A percentile compares a stretch with the other conserved stretches of the same genome.
Evolutionary conservation across 1,139 yeast species (phyloP).

Genomic region (Magnusiomyces ingens): DNA sequence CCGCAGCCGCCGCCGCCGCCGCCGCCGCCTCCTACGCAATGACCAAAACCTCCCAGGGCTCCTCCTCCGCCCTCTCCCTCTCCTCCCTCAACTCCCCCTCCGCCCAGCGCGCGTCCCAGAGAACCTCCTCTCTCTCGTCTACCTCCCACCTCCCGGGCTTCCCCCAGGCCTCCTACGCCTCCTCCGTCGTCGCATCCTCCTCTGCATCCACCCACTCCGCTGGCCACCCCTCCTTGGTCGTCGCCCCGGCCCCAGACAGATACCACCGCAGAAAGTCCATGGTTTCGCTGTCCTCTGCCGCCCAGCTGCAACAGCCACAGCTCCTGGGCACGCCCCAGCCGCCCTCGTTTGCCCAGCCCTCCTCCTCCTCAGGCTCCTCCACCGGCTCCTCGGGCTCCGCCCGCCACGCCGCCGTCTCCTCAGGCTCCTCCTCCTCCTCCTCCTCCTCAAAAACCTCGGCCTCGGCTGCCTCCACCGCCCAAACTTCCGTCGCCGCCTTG

Average conservation of each 20-base stretch:
- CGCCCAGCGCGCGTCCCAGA: constrained; percentile 5
- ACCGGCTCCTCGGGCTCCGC: no score
- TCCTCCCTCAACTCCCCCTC: constrained; percentile 3
- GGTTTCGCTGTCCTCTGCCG: constrained; percentile 12
- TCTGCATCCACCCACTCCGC: constrained; percentile 3
- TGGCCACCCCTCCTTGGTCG: constrained; percentile 12
- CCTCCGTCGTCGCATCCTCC: background rate
- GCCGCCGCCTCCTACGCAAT: background rate
- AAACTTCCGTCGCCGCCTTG: no score
- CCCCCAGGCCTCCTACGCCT: background rate
- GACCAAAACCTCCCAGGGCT: constrained; percentile 6
- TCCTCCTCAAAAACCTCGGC: no score
- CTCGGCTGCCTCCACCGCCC: no score
- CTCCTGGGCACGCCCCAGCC: no score
- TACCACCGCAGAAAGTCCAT: constrained; percentile 28
- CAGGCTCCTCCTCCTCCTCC: no score
- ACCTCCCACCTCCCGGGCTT: constrained; percentile 3
- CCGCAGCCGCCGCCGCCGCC: background rate
- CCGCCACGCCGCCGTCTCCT: no score
- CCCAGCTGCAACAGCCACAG: background rate
- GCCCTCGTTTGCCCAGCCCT: no score
- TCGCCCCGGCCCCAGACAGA: constrained; percentile 25
- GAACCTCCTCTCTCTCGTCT: constrained; percentile 12
- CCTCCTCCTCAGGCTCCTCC: no score
- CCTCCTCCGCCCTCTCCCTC: constrained; percentile 11